Percentiles rank a stretch among this genome's conserved stretches.
phyloP scores from a whole-genome alignment of 805 yeast species.

The Schwanniomyces pseudopolymorphus region DNA sequence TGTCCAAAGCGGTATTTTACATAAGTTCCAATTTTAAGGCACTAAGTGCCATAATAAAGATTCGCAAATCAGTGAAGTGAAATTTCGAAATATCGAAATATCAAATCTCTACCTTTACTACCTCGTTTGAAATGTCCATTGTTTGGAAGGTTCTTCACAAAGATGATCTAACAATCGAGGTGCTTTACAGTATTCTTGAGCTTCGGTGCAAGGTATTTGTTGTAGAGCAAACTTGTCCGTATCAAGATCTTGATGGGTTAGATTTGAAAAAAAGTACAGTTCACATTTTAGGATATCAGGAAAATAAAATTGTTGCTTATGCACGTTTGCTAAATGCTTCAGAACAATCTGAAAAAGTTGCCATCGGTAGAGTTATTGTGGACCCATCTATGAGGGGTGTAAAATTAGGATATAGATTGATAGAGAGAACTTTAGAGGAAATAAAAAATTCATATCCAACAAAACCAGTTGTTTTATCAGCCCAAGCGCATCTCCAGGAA shows the following conservation, averaged over 20 bases:
- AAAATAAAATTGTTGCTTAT: background rate
- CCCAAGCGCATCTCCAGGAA: background rate
- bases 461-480: background rate
- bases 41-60: no score
- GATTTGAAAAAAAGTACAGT: background rate
- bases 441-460: background rate
- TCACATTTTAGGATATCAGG: background rate
- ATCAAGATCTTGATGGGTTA: background rate
- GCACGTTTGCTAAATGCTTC: background rate
- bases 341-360: background rate
- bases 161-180: background rate
- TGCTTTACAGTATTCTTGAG: background rate
- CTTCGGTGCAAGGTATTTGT: background rate
- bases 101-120: no score
- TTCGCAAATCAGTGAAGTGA: no score
- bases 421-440: background rate
- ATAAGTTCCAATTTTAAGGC: no score
- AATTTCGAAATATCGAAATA: no score
- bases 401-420: background rate
- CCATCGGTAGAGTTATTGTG: background rate
- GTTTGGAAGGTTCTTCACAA: background rate
- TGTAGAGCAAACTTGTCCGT: background rate
- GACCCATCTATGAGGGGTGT: background rate
- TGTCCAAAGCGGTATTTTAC: no score
- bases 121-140: background rate